Percentiles rank a stretch among this genome's conserved stretches.
phyloP scores from a whole-genome alignment of 208 protist species.

The Trypanosoma boissoni region DNA sequence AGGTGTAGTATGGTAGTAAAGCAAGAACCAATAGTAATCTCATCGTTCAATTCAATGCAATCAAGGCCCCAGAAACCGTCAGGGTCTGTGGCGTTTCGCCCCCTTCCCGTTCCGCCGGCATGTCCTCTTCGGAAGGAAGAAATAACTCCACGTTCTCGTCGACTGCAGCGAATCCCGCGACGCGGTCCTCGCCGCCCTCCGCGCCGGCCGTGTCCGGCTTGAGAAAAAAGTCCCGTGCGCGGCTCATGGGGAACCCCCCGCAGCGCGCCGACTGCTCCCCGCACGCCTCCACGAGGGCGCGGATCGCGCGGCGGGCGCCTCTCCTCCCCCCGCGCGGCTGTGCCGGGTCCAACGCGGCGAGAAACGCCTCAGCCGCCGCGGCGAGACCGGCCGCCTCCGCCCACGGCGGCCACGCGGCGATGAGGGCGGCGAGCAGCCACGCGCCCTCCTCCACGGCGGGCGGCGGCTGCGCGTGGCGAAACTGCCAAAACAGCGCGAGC shows the following conservation, averaged over 20 bases:
- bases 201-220: background rate
- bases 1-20: too few relatives aligned
- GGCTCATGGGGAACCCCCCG: constrained; percentile 24
- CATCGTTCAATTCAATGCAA: too few relatives aligned
- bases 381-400: constrained; percentile 10
- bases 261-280: constrained; percentile 15
- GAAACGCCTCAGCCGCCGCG: constrained; percentile 15
- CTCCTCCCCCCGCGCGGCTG: background rate
- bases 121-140: background rate
- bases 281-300: constrained; percentile 24
- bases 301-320: constrained; percentile 7
- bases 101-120: too few relatives aligned
- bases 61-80: too few relatives aligned
- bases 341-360: constrained; percentile 11
- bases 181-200: background rate
- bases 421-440: constrained; percentile 23
- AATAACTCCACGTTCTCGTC: constrained; percentile 8
- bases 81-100: too few relatives aligned
- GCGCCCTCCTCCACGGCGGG: constrained; percentile 3
- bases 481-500: constrained; percentile 17
- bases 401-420: constrained; percentile 22
- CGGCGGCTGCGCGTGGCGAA: background rate
- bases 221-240: constrained; percentile 28
- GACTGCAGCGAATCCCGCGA: constrained; percentile 16
- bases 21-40: too few relatives aligned